Percentiles rank a stretch among this genome's conserved stretches.
Conservation (phyloP, 768 basidiomycete genomes). For the Podaxis sp. region DNA sequence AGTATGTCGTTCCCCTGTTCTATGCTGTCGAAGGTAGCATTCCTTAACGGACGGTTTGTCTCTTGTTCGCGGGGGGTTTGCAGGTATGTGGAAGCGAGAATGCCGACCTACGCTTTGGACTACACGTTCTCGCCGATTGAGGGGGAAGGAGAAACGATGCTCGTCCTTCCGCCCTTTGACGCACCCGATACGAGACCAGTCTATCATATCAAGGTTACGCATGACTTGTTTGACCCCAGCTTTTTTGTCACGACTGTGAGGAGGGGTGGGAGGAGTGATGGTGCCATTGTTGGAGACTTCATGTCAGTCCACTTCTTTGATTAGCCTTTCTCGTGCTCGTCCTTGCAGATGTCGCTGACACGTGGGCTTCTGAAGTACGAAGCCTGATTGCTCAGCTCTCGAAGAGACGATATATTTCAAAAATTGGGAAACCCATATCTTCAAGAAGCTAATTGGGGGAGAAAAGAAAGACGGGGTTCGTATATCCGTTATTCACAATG, state of each 20-base stretch:
- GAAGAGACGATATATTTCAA: slow-evolving; percentile 9
- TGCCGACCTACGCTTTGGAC: slow-evolving; percentile 2
- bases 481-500: neutral
- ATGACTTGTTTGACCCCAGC: slow-evolving; percentile 18
- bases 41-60: neutral
- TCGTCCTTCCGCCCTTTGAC: slow-evolving; percentile 14
- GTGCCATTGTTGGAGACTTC: slow-evolving; percentile 17
- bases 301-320: slow-evolving; percentile 11
- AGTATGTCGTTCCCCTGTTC: neutral
- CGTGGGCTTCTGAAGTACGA: neutral
- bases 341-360: neutral
- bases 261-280: slow-evolving; percentile 14
- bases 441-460: neutral
- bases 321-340: neutral
- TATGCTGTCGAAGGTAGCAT: neutral
- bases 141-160: neutral
- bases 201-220: slow-evolving; percentile 16
- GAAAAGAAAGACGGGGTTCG: slow-evolving; percentile 9
- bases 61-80: neutral
- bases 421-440: slow-evolving; percentile 1
- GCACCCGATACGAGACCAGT: slow-evolving; percentile 14
- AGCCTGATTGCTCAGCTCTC: neutral
- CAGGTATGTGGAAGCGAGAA: slow-evolving; percentile 3
- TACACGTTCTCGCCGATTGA: neutral
- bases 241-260: slow-evolving; percentile 17